Conservation (phyloP, 805 yeast genomes). For the Candida adriatica region DNA sequence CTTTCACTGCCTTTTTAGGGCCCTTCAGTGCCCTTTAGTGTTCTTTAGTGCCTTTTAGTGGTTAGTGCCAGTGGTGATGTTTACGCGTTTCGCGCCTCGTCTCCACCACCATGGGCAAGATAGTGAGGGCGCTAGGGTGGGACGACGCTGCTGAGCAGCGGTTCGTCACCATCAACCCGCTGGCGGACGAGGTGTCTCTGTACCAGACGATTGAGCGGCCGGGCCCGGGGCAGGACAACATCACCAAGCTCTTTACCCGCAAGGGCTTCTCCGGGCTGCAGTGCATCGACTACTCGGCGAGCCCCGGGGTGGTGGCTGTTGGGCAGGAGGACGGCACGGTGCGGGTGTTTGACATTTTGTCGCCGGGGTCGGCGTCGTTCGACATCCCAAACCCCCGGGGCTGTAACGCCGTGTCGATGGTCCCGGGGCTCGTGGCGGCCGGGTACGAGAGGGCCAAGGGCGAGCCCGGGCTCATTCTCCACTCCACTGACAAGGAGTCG, state of each 20-base stretch:
- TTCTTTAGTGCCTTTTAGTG: too few relatives aligned
- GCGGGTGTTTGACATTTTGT: conserved; percentile 51
- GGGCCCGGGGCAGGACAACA: conserved; percentile 35
- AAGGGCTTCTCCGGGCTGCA: conserved; percentile 64
- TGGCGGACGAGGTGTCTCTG: conserved; percentile 72
- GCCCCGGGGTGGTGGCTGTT: conserved; percentile 57
- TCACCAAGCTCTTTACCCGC: conserved; percentile 44
- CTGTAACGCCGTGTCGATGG: conserved; percentile 70
- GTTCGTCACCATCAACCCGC: conserved; percentile 42
- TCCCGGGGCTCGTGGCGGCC: conserved; percentile 60
- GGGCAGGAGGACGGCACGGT: conserved; percentile 71
- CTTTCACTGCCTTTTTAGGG: too few relatives aligned
- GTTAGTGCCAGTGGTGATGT: too few relatives aligned
- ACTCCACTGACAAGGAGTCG: conserved; percentile 66
- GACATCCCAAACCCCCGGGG: conserved; percentile 49
- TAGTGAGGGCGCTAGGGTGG: conserved; percentile 23
- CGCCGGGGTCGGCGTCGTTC: conserved; percentile 18
- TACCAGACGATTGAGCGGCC: conserved; percentile 37
- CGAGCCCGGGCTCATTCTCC: conserved; percentile 69
- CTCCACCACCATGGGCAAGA: conserved; percentile 20
- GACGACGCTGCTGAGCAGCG: conserved; percentile 19
- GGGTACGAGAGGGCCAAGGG: conserved; percentile 60
- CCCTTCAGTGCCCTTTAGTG: too few relatives aligned
- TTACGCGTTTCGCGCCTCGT: neutral
- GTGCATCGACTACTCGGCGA: conserved; percentile 55